These are phyloP conservation scores for Melanogaster broomeanus DNA, from an alignment of 768 basidiomycete species.

Conservation along the genomic window DNA sequence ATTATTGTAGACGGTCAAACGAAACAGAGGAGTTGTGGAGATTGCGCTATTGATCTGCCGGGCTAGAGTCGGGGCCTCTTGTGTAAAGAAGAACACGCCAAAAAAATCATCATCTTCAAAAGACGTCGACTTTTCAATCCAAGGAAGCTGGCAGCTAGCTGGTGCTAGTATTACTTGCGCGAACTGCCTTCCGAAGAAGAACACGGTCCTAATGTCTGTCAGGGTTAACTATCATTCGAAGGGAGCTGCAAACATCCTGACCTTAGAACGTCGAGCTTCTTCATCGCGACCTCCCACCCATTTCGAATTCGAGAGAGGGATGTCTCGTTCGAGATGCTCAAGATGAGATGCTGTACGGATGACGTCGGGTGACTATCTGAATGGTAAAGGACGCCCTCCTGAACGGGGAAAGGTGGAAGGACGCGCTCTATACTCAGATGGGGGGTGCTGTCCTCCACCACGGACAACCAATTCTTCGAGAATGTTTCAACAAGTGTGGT, in stretches of 20 bases:
- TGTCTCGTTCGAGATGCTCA: constrained; percentile 25
- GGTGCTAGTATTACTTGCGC: constrained; percentile 29
- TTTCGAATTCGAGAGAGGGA: constrained; percentile 24
- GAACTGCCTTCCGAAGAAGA: constrained; percentile 29
- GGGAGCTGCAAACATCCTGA: constrained; percentile 2
- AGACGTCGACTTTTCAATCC: constrained; percentile 13
- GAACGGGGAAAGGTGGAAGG: constrained; percentile 47
- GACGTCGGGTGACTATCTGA: constrained; percentile 38
- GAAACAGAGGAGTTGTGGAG: constrained; percentile 19
- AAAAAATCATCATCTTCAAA: constrained; percentile 16
- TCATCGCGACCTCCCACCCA: constrained; percentile 37
- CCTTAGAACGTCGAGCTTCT: constrained; percentile 29
- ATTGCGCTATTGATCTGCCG: constrained; percentile 24
- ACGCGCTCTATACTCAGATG: constrained; percentile 13
- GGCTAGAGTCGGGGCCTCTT: constrained; percentile 21
- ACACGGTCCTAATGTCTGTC: constrained; percentile 28
- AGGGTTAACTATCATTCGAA: neutral
- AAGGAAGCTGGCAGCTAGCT: constrained; percentile 10
- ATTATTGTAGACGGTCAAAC: constrained; percentile 9
- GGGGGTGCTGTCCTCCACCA: constrained; percentile 5
- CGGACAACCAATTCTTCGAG: constrained; percentile 18
- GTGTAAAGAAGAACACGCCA: constrained; percentile 18
- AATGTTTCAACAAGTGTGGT: constrained; percentile 9
- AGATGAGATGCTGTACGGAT: constrained; percentile 47
- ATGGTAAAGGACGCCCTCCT: constrained; percentile 48